Evolutionary conservation across 75 land plant species (phyloP), one percentile per base, ranked within the genome.

Genomic region (Cupressus sempervirens): DNA sequence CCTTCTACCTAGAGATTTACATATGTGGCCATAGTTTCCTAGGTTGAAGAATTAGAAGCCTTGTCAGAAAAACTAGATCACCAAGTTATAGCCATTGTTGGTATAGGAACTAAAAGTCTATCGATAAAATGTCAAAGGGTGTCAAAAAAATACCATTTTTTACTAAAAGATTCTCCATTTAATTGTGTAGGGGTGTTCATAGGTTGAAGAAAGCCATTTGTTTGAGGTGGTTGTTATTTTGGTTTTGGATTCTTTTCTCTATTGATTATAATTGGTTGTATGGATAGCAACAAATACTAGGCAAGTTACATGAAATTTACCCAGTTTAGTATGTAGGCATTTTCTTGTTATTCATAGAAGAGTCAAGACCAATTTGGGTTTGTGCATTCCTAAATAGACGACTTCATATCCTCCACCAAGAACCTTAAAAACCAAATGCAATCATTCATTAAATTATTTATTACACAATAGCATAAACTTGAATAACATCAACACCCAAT

Each of bases 271-370:
- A 23, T 79, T 79, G 11, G 14, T 10, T 41, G 32, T 10, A 45
- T n/a, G 50, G 50, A 79, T 79, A 62, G 67, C 7, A 79, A 79
- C 14, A 93, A 85, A 94, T 95, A 34, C 84, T 95, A 84, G 84
- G 43, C 14, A 91, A 88, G 14, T 86, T 95, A 0, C 91, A 92
- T 1, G 54, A 48, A 4, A n/a, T 91, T 52, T 73, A 85, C 13
- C 90, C 80, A 90, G 91, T 84, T 91, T 92, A 35, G 94, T 92
- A 53, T 95, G 91, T 84, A 85, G 86, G 40, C 90, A 93, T 41
- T 94, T 93, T 93, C 91, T 94, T 82, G 54, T 34, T 52, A 84
- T 91, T 70, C 91, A 85, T 84, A 88, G 94, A n/a, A 83, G 84
- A 46, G 88, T 92, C 85, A 91, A 84, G 58, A 84, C 90, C 76